Evolutionary conservation across 371 early-diverging fungal genomes (phyloP).

Genomic region (Dichotomocladium elegans): DNA sequence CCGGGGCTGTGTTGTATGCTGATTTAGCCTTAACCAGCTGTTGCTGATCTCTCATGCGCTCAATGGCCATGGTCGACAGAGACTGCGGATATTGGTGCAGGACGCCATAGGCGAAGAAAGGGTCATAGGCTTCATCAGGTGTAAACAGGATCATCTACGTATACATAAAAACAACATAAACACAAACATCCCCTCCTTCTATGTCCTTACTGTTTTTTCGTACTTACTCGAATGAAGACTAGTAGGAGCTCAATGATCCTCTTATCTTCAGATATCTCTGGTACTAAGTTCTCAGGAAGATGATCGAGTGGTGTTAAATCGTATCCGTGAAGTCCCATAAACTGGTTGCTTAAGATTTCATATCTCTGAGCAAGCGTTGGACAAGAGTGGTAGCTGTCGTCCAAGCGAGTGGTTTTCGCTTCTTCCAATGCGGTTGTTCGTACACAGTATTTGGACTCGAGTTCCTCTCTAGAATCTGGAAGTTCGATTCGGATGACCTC

Average conservation of each 20-base stretch:
- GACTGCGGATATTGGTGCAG: conserved; percentile 26
- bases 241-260: conserved; percentile 15
- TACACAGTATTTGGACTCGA: background rate
- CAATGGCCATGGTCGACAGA: conserved; percentile 11
- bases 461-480: background rate
- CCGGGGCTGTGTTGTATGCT: conserved; percentile 3
- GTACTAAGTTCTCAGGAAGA: background rate
- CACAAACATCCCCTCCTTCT: background rate
- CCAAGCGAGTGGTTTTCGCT: background rate
- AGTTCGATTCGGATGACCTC: background rate
- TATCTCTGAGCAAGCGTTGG: background rate
- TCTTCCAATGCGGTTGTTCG: background rate
- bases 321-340: too few species aligned
- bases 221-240: conserved; percentile 28
- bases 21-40: conserved; percentile 25
- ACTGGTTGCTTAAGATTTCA: background rate
- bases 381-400: background rate
- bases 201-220: background rate
- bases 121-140: conserved; percentile 44
- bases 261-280: background rate
- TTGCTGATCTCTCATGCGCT: conserved; percentile 11
- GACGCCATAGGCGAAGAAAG: conserved; percentile 37
- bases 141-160: conserved; percentile 54
- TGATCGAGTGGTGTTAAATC: background rate
- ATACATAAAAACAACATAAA: background rate